Conservation (phyloP, 2,329 filamentous ascomycete species). For the Calonectria montana region DNA sequence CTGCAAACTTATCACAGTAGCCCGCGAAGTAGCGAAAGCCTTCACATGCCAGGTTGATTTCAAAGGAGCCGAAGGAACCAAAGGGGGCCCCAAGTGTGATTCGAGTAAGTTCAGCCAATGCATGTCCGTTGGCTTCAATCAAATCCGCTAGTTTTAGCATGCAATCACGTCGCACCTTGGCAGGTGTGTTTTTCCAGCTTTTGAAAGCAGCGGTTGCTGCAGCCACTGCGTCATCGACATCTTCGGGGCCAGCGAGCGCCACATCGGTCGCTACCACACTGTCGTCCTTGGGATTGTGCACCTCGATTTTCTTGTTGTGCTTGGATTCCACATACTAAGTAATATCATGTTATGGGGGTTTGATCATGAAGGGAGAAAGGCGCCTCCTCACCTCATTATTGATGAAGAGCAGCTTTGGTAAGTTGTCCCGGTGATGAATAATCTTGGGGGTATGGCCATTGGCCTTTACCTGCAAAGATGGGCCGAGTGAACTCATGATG, state of each 20-base stretch:
- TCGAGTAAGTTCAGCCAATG: conserved; percentile 53
- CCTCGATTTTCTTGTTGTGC: conserved; percentile 57
- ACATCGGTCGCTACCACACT: conserved; percentile 62
- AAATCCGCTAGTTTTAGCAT: conserved; percentile 58
- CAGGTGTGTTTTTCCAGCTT: conserved; percentile 52
- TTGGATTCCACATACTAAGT: conserved; percentile 54
- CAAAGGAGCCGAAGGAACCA: conserved; percentile 56
- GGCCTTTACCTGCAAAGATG: conserved; percentile 32
- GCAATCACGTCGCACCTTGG: conserved; percentile 51
- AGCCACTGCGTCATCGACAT: conserved; percentile 59
- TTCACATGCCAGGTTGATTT: conserved; percentile 48
- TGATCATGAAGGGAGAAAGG: too few species aligned
- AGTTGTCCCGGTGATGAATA: conserved; percentile 44
- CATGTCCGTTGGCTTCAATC: conserved; percentile 49
- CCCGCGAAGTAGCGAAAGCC: conserved; percentile 50
- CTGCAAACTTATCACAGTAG: conserved; percentile 38
- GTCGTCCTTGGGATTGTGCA: conserved; percentile 62
- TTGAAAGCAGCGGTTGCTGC: conserved; percentile 59
- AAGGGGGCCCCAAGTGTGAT: conserved; percentile 60
- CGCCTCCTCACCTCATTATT: conserved; percentile 48
- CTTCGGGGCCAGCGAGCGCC: conserved; percentile 54
- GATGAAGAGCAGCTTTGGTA: conserved; percentile 52
- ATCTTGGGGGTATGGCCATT: conserved; percentile 27
- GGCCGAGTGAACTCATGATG: conserved; percentile 39
- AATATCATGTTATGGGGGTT: background rate